Percentiles rank a stretch among this genome's conserved stretches.
Evolutionary conservation across 2,329 filamentous ascomycete species (phyloP).

Genomic region (Paraphaeosphaeria sporulosa): DNA sequence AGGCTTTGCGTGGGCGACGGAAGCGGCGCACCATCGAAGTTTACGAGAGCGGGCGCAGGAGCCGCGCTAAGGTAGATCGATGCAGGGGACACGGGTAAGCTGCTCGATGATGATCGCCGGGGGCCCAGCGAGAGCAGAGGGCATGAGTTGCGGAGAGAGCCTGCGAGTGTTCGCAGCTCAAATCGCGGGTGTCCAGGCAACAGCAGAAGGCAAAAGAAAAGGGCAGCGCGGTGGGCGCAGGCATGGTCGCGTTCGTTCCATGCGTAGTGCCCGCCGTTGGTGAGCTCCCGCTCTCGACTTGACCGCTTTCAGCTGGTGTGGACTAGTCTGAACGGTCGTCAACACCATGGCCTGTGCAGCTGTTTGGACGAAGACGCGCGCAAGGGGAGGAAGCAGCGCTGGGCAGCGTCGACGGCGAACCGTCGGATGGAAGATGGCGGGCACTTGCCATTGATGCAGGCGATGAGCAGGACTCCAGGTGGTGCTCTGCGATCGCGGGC

Average conservation of each 20-base stretch:
- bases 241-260: background rate
- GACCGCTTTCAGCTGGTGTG: constrained; percentile 14
- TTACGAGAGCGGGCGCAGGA: constrained; percentile 15
- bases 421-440: too few relatives aligned
- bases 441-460: too few relatives aligned
- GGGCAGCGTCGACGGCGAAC: too few relatives aligned
- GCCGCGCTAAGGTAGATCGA: constrained; percentile 15
- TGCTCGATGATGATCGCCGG: constrained; percentile 15
- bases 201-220: background rate
- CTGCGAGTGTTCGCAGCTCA: background rate
- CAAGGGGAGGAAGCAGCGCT: too few relatives aligned
- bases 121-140: constrained; percentile 4
- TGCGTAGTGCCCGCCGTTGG: constrained; percentile 3
- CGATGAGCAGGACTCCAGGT: background rate
- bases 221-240: background rate
- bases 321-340: constrained; percentile 16
- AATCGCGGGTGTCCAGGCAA: background rate
- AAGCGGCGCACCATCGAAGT: constrained; percentile 13
- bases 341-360: constrained; percentile 10
- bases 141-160: background rate
- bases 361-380: constrained; percentile 7
- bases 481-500: background rate
- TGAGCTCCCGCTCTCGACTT: background rate
- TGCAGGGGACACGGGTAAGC: constrained; percentile 20
- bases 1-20: constrained; percentile 5